phyloP scores from a whole-genome alignment of 768 basidiomycete genomes.

The Leucosporidium scottii region DNA sequence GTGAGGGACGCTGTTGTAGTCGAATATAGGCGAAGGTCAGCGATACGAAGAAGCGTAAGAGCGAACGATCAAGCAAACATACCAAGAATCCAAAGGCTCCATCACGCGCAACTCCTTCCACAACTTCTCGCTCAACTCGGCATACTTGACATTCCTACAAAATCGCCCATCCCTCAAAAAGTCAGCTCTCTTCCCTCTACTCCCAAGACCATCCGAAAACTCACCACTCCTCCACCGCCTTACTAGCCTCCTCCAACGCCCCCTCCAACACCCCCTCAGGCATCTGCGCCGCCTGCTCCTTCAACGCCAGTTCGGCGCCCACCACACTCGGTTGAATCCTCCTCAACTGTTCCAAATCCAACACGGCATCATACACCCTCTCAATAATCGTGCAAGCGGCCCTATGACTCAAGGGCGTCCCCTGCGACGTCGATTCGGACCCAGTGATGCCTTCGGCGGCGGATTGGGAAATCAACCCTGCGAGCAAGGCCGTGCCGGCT shows the following conservation, averaged over 20 bases:
- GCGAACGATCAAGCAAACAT: slow-evolving; percentile 18
- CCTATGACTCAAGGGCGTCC: slow-evolving; percentile 58
- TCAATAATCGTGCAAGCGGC: slow-evolving; percentile 75
- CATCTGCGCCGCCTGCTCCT: slow-evolving; percentile 22
- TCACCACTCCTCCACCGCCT: slow-evolving; percentile 14
- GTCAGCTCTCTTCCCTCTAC: slow-evolving; percentile 1
- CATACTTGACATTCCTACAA: slow-evolving; percentile 24
- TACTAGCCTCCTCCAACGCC: slow-evolving; percentile 52
- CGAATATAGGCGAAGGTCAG: not conserved
- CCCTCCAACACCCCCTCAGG: slow-evolving; percentile 19
- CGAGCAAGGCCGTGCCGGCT: slow-evolving; percentile 20
- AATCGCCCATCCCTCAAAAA: too few relatives aligned
- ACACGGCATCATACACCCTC: slow-evolving; percentile 70
- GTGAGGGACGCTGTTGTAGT: slow-evolving; percentile 68
- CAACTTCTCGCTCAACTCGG: slow-evolving; percentile 55
- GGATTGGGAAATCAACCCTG: slow-evolving; percentile 17
- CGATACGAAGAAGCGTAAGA: not conserved
- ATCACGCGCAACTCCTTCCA: slow-evolving; percentile 80
- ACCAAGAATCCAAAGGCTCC: slow-evolving; percentile 90
- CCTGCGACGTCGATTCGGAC: not conserved
- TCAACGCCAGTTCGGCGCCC: slow-evolving; percentile 24
- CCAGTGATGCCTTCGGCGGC: not conserved
- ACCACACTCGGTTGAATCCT: slow-evolving; percentile 61
- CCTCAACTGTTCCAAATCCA: slow-evolving; percentile 76
- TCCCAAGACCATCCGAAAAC: not conserved